Percentiles rank a stretch among this genome's conserved stretches.
Conservation (phyloP, 2,329 filamentous ascomycete species). For the Claviceps fusiformis region DNA sequence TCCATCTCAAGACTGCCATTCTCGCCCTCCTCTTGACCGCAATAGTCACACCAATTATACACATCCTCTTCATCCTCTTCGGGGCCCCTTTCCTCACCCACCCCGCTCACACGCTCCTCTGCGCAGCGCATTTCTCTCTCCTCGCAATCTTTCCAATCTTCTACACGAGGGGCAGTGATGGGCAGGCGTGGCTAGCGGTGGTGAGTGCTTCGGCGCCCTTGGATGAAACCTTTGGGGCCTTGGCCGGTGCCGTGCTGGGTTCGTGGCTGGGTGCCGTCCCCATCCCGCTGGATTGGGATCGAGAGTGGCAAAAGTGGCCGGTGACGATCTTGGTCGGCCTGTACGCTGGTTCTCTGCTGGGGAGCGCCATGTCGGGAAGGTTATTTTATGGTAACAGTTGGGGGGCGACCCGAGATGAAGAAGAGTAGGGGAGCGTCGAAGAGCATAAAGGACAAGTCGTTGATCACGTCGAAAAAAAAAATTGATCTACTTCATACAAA, state of each 20-base stretch:
- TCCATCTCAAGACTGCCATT: conserved; percentile 24
- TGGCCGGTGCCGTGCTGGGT: conserved; percentile 65
- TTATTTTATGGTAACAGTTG: conserved; percentile 34
- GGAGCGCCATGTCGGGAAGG: conserved; percentile 47
- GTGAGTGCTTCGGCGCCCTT: conserved; percentile 55
- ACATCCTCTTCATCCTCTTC: conserved; percentile 65
- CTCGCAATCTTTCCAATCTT: conserved; percentile 68
- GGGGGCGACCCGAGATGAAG: conserved; percentile 11
- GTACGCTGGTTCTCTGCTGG: conserved; percentile 64
- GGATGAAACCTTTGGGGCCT: conserved; percentile 73
- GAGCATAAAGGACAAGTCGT: too few species aligned
- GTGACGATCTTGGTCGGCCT: conserved; percentile 77
- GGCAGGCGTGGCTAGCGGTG: conserved; percentile 54
- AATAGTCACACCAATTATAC: conserved; percentile 51
- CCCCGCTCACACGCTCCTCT: conserved; percentile 61
- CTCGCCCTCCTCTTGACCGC: conserved; percentile 46
- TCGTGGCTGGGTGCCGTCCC: conserved; percentile 91
- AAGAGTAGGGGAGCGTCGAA: conserved; percentile 13
- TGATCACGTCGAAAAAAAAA: too few species aligned
- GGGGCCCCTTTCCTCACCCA: conserved; percentile 83
- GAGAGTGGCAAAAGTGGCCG: conserved; percentile 98
- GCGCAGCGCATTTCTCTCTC: conserved; percentile 67
- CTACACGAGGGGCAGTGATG: conserved; percentile 73
- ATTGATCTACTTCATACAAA: too few species aligned
- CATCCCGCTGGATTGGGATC: conserved; percentile 94